Evolutionary conservation across 768 basidiomycete genomes (phyloP).

Genomic region (Lentinula sp.): DNA sequence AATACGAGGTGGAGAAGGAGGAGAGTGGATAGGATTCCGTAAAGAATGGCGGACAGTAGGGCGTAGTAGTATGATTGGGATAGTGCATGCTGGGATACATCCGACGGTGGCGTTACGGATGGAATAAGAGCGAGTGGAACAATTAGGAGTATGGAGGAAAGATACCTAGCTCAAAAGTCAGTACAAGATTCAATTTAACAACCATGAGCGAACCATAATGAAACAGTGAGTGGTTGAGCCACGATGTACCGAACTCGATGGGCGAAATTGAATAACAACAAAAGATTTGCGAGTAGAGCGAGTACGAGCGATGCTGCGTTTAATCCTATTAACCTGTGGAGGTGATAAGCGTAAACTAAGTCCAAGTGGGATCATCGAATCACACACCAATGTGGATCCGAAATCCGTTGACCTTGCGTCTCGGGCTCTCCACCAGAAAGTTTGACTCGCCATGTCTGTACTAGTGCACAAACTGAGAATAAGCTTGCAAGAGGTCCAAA

Average conservation of each 20-base stretch:
- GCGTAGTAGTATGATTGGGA: conserved; percentile 34
- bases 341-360: neutral
- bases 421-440: conserved; percentile 1
- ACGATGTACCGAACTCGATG: conserved; percentile 25
- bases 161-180: conserved; percentile 22
- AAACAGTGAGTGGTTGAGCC: conserved; percentile 31
- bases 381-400: conserved; percentile 29
- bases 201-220: conserved; percentile 23
- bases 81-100: conserved; percentile 13
- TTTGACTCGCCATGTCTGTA: conserved; percentile 27
- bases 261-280: conserved; percentile 33
- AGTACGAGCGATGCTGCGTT: conserved; percentile 25
- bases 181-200: neutral
- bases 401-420: conserved; percentile 12
- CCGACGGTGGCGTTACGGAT: conserved; percentile 8
- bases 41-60: conserved; percentile 24
- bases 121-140: conserved; percentile 24
- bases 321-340: conserved; percentile 23
- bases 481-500: conserved; percentile 34
- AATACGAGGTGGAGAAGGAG: conserved; percentile 16
- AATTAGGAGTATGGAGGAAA: conserved; percentile 26
- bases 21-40: conserved; percentile 24
- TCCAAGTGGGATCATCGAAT: neutral
- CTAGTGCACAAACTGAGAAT: conserved; percentile 30
- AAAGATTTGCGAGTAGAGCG: conserved; percentile 26